These are phyloP conservation scores for Firmiana major DNA, from an alignment of 345 rosid species.

Conservation along the genomic window DNA sequence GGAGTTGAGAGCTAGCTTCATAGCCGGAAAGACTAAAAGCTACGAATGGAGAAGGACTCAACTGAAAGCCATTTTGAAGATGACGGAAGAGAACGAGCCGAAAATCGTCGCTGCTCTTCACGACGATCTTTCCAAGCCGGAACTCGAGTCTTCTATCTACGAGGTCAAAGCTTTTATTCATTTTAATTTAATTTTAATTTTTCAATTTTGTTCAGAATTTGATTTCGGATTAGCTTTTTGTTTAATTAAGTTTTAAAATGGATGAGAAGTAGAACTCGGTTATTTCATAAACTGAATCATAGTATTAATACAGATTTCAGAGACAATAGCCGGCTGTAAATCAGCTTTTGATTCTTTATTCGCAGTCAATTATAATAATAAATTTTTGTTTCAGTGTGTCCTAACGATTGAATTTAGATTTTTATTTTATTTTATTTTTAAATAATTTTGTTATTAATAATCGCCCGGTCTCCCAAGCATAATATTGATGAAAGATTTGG, in stretches of 20 bases:
- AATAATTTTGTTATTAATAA: background rate
- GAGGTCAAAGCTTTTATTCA: slow-evolving; percentile 45
- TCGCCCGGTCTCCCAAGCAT: too few relatives aligned
- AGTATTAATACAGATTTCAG: background rate
- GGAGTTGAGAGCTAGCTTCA: slow-evolving; percentile 49
- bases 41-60: slow-evolving; percentile 74
- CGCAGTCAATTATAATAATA: background rate
- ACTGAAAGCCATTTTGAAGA: slow-evolving; percentile 45
- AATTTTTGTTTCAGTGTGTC: background rate
- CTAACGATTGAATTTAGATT: background rate
- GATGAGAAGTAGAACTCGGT: background rate
- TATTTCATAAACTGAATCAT: background rate
- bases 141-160: slow-evolving; percentile 60
- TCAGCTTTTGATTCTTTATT: background rate
- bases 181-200: background rate
- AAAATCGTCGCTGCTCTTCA: slow-evolving; percentile 67
- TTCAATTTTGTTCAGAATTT: background rate
- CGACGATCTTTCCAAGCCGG: slow-evolving; percentile 78
- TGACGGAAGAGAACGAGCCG: slow-evolving; percentile 59
- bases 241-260: background rate
- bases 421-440: background rate
- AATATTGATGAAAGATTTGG: background rate
- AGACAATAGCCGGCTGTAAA: background rate
- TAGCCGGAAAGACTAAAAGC: slow-evolving; percentile 62
- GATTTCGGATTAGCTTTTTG: background rate